phyloP scores from a whole-genome alignment of 495 filamentous ascomycete species.

The Aspergillus carlsbadensis region DNA sequence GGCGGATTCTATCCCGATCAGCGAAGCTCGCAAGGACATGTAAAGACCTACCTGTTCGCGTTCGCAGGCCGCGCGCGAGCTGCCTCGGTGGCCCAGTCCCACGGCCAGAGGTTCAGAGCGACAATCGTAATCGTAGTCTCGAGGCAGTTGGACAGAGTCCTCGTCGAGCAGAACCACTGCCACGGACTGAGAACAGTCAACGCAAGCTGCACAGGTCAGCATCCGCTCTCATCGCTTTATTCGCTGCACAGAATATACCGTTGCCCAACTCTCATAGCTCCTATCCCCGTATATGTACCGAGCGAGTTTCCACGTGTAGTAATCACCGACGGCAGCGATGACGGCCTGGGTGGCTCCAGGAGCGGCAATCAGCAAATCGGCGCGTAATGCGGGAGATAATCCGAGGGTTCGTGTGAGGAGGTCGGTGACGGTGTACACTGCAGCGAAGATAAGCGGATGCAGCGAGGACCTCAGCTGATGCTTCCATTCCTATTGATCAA shows the following conservation, averaged over 20 bases:
- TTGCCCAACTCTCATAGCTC: slow-evolving; percentile 63
- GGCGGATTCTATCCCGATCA: slow-evolving; percentile 46
- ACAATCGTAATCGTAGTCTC: slow-evolving; percentile 84
- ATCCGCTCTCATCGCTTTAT: neutral
- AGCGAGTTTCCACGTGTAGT: slow-evolving; percentile 84
- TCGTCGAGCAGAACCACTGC: slow-evolving; percentile 94
- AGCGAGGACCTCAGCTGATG: slow-evolving; percentile 89
- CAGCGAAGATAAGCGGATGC: slow-evolving; percentile 82
- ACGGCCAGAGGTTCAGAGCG: slow-evolving; percentile 85
- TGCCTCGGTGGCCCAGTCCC: slow-evolving; percentile 56
- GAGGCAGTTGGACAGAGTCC: slow-evolving; percentile 90
- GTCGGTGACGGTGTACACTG: slow-evolving; percentile 64
- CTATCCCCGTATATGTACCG: slow-evolving; percentile 66
- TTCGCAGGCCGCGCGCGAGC: neutral
- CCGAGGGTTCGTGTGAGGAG: slow-evolving; percentile 49
- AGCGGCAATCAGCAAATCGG: slow-evolving; percentile 64
- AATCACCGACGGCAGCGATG: slow-evolving; percentile 78
- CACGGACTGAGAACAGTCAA: slow-evolving; percentile 83
- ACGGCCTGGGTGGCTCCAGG: slow-evolving; percentile 76
- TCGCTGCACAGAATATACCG: slow-evolving; percentile 56
- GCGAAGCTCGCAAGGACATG: neutral
- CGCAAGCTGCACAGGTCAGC: slow-evolving; percentile 39
- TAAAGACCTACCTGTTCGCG: slow-evolving; percentile 16
- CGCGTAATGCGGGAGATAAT: slow-evolving; percentile 48
- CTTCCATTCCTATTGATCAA: slow-evolving; percentile 77